phyloP scores from a whole-genome alignment of 371 early-diverging fungal genomes.

The Rhizopus stolonifer region DNA sequence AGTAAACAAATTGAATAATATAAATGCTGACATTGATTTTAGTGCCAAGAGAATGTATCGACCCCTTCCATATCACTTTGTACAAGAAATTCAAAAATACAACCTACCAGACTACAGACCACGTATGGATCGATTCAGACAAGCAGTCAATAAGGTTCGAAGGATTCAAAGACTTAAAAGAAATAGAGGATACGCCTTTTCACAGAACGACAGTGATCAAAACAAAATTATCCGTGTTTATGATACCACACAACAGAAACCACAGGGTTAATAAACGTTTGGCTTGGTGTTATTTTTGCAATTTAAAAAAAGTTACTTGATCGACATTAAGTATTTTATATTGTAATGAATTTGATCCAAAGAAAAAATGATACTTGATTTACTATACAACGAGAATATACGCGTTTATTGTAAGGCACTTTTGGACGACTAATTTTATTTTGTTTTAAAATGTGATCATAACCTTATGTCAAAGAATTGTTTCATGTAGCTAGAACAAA shows the following conservation, averaged over 20 bases:
- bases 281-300: not conserved
- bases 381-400: too few relatives aligned
- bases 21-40: conserved; percentile 1
- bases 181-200: conserved; percentile 92
- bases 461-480: too few relatives aligned
- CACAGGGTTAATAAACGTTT: conserved; percentile 54
- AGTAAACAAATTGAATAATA: conserved; percentile 19
- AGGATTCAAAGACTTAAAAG: conserved; percentile 86
- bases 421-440: too few relatives aligned
- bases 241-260: conserved; percentile 91
- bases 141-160: conserved; percentile 92
- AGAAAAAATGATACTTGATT: too few relatives aligned
- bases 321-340: too few relatives aligned
- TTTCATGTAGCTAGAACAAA: too few relatives aligned
- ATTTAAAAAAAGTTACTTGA: too few relatives aligned
- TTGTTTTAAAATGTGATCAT: too few relatives aligned
- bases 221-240: conserved; percentile 90
- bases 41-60: conserved; percentile 74
- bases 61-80: conserved; percentile 81
- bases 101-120: conserved; percentile 94
- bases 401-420: too few relatives aligned
- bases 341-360: too few relatives aligned
- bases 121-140: conserved; percentile 91
- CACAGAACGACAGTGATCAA: conserved; percentile 92
- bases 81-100: conserved; percentile 95